Conservation (phyloP, 129 eudicot species). For the Chrysanthemum lavandulifolium region DNA sequence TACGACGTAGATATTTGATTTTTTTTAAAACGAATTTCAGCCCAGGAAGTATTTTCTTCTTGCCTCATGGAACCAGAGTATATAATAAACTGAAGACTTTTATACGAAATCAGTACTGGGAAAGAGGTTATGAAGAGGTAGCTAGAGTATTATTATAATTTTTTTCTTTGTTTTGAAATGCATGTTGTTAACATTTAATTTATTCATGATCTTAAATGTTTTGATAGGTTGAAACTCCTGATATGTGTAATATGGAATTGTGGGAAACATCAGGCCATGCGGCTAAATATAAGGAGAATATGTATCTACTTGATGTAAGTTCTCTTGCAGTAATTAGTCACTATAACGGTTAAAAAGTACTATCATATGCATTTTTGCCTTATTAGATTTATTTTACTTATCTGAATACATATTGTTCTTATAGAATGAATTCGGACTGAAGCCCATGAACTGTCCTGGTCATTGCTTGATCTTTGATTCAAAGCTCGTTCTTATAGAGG, state of each 20-base stretch:
- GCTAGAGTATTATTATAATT: too few species aligned
- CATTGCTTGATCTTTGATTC: conserved; percentile 78
- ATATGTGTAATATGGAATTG: conserved; percentile 86
- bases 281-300: conserved; percentile 82
- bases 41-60: conserved; percentile 90
- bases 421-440: conserved; percentile 65
- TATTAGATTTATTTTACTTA: too few species aligned
- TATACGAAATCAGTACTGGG: conserved; percentile 55
- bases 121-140: conserved; percentile 80
- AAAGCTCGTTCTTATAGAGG: conserved; percentile 94
- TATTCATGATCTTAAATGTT: background rate
- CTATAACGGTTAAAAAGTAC: too few species aligned
- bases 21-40: conserved; percentile 40
- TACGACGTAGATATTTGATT: background rate
- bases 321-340: too few species aligned
- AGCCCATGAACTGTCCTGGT: conserved; percentile 99
- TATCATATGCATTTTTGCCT: too few species aligned
- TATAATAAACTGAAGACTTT: conserved; percentile 66
- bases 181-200: too few species aligned
- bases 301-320: too few species aligned
- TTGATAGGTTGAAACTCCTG: conserved; percentile 71
- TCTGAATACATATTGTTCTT: background rate
- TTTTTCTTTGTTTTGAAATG: too few species aligned
- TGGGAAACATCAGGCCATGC: conserved; percentile 99
- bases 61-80: conserved; percentile 75